A percentile compares a stretch with the other conserved stretches of the same genome.
These are phyloP conservation scores for Sphagnurus paluster DNA, from an alignment of 1,284 basidiomycete genomes.

Conservation along the genomic window DNA sequence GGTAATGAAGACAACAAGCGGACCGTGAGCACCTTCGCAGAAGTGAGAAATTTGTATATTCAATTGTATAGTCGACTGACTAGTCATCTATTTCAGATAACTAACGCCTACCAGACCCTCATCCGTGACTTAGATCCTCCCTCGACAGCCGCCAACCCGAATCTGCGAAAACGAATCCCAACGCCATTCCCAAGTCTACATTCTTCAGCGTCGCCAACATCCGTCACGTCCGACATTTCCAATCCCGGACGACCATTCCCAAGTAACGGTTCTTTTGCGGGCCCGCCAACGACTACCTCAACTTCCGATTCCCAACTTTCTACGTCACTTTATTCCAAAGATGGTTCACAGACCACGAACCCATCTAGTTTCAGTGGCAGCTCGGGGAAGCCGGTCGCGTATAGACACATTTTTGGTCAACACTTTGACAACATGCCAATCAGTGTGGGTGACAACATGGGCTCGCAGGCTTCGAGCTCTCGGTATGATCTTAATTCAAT, in stretches of 20 bases:
- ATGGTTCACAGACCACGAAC: slow-evolving; percentile 27
- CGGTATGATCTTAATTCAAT: not conserved
- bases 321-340: slow-evolving; percentile 25
- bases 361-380: slow-evolving; percentile 24
- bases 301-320: slow-evolving; percentile 27
- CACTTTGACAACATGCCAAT: not conserved
- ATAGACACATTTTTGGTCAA: not conserved
- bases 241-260: too few relatives aligned
- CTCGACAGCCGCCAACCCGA: slow-evolving; percentile 1
- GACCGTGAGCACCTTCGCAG: slow-evolving; percentile 28
- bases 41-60: slow-evolving; percentile 29
- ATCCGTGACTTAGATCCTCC: slow-evolving; percentile 20
- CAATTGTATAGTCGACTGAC: too few relatives aligned
- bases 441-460: too few relatives aligned
- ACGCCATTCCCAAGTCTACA: slow-evolving; percentile 18
- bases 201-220: slow-evolving; percentile 15
- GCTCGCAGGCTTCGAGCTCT: too few relatives aligned
- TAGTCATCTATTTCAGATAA: slow-evolving; percentile 21
- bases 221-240: too few relatives aligned
- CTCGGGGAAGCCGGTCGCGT: not conserved
- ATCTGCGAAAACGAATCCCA: slow-evolving; percentile 9
- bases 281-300: slow-evolving; percentile 22
- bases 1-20: slow-evolving; percentile 25
- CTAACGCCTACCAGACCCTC: slow-evolving; percentile 30
- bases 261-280: slow-evolving; percentile 15